A percentile compares a stretch with the other conserved stretches of the same genome.
These are phyloP conservation scores for Sporobolomyces phaffii DNA, from an alignment of 768 basidiomycete genomes.

Conservation along the genomic window DNA sequence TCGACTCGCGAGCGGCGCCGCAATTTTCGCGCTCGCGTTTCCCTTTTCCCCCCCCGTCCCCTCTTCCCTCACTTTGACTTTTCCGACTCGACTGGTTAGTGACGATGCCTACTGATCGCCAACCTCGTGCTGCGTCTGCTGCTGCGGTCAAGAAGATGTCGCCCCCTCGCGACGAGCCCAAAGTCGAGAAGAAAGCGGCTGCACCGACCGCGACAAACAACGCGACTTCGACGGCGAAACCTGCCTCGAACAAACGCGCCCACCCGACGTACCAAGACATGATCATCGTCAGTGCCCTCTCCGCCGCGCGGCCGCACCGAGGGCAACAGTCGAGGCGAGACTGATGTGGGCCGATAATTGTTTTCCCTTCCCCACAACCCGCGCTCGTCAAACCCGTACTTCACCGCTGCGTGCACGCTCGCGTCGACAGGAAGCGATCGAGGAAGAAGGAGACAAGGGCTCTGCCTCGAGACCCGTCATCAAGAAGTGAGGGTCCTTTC, in stretches of 20 bases:
- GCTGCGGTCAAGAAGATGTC: neutral
- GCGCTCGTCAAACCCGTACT: no score
- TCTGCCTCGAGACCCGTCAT: slow-evolving; percentile 72
- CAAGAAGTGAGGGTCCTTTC: slow-evolving; percentile 59
- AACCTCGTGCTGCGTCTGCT: neutral
- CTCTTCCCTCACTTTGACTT: neutral
- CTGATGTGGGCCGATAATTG: neutral
- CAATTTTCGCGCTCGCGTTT: neutral
- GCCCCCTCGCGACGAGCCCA: neutral
- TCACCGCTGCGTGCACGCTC: neutral
- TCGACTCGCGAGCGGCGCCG: no score
- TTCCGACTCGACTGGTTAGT: neutral
- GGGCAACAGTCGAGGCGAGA: neutral
- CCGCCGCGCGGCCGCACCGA: neutral
- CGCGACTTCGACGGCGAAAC: neutral
- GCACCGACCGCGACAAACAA: no score
- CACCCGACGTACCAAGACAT: slow-evolving; percentile 21
- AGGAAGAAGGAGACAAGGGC: slow-evolving; percentile 57
- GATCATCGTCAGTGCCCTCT: slow-evolving; percentile 3
- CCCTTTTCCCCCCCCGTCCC: neutral
- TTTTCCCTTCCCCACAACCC: neutral
- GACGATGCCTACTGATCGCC: neutral
- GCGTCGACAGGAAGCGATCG: slow-evolving; percentile 41
- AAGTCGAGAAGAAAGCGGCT: neutral
- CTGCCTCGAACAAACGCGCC: neutral